Evolutionary conservation across 2,329 filamentous ascomycete genomes (phyloP).

Genomic region (Aureobasidium sp.): DNA sequence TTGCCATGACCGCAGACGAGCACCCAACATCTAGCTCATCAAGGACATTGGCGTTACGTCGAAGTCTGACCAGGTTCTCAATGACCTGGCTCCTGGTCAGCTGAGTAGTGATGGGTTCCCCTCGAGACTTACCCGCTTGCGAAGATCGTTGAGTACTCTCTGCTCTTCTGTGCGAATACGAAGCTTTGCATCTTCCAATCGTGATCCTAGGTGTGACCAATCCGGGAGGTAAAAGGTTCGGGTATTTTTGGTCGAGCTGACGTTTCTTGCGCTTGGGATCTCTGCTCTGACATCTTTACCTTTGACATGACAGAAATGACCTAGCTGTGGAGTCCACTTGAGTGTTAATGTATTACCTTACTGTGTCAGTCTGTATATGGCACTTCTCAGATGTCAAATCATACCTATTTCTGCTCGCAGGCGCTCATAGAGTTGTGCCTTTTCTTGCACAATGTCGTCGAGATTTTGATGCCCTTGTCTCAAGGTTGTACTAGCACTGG

Average conservation of each 20-base stretch:
- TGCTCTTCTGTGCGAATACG: slow-evolving; percentile 81
- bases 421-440: slow-evolving; percentile 50
- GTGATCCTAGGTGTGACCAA: slow-evolving; percentile 75
- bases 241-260: slow-evolving; percentile 77
- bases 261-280: slow-evolving; percentile 42
- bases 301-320: slow-evolving; percentile 85
- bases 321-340: slow-evolving; percentile 78
- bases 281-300: slow-evolving; percentile 59
- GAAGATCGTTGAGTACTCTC: slow-evolving; percentile 66
- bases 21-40: slow-evolving; percentile 89
- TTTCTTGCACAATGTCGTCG: slow-evolving; percentile 52
- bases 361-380: neutral
- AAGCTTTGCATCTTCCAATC: slow-evolving; percentile 68
- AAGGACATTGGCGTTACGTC: slow-evolving; percentile 82
- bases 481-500: slow-evolving; percentile 57
- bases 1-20: slow-evolving; percentile 73
- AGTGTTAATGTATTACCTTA: slow-evolving; percentile 56
- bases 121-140: slow-evolving; percentile 48
- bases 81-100: slow-evolving; percentile 45
- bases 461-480: slow-evolving; percentile 62
- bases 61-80: slow-evolving; percentile 72
- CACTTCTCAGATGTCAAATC: no score
- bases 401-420: slow-evolving; percentile 54
- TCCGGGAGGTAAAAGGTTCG: slow-evolving; percentile 74
- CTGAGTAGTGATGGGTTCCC: neutral